phyloP scores from a whole-genome alignment of 2,329 filamentous ascomycete genomes.

The Chaetomiaceae sp. region DNA sequence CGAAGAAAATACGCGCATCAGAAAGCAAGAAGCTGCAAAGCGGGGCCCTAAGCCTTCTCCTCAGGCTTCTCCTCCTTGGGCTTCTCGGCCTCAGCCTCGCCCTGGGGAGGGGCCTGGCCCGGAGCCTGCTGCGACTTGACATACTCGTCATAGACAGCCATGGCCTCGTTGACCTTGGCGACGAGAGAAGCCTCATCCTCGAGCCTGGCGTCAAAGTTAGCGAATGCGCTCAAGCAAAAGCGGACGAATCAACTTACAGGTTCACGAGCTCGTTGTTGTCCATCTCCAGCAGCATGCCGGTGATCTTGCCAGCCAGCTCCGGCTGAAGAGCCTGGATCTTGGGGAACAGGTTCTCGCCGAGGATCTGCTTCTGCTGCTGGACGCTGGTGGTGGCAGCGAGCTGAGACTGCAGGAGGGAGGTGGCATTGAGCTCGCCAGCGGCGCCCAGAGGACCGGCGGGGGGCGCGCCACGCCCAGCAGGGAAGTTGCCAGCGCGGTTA shows the following conservation, averaged over 20 bases:
- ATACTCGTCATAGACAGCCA: constrained; percentile 97
- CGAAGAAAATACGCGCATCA: constrained; percentile 18
- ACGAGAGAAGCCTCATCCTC: constrained; percentile 85
- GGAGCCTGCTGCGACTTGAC: constrained; percentile 70
- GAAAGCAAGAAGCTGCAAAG: constrained; percentile 16
- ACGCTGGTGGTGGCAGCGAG: constrained; percentile 50
- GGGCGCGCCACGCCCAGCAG: constrained; percentile 41
- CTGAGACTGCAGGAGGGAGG: constrained; percentile 52
- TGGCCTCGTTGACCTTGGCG: constrained; percentile 94
- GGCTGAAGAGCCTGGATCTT: constrained; percentile 96
- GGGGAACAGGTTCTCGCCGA: constrained; percentile 96
- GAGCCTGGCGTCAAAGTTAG: constrained; percentile 53
- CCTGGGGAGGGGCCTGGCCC: constrained; percentile 24
- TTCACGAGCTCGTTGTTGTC: constrained; percentile 91
- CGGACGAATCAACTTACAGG: constrained; percentile 64
- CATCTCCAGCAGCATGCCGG: constrained; percentile 99
- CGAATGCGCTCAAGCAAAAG: background rate
- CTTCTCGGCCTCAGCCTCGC: constrained; percentile 39
- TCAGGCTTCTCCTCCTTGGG: constrained; percentile 44
- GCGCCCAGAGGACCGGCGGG: constrained; percentile 35
- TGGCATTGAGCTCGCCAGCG: constrained; percentile 38
- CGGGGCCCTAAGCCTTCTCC: constrained; percentile 19
- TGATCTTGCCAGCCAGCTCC: constrained; percentile 97
- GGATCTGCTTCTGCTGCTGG: constrained; percentile 94
- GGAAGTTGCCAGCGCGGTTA: constrained; percentile 38